phyloP scores from a whole-genome alignment of 2,329 filamentous ascomycete species.

The Bipolaris gigantea region DNA sequence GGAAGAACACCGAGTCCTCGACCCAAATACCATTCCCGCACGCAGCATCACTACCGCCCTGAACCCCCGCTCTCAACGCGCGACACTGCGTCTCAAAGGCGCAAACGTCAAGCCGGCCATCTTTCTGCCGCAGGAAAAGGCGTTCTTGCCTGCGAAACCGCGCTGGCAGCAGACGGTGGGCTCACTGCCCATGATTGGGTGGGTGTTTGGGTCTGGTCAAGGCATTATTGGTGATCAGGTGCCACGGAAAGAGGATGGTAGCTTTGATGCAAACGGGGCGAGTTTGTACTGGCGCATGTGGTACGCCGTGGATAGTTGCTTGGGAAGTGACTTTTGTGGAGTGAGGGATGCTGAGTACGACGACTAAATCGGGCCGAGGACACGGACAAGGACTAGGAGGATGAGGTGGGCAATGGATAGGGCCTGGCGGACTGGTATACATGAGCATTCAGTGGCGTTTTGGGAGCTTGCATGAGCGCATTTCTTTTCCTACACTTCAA shows the following conservation, averaged over 20 bases:
- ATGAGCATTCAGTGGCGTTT: constrained; percentile 14
- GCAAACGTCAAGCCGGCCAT: constrained; percentile 44
- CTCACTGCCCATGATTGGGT: constrained; percentile 56
- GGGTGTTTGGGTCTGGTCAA: constrained; percentile 49
- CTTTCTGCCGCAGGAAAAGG: constrained; percentile 50
- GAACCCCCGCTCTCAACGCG: constrained; percentile 22
- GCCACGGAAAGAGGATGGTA: constrained; percentile 70
- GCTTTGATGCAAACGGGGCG: constrained; percentile 73
- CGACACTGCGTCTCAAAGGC: constrained; percentile 35
- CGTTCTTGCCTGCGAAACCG: constrained; percentile 50
- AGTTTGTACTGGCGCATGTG: constrained; percentile 64
- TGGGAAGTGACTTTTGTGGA: constrained; percentile 65
- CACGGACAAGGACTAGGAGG: background rate
- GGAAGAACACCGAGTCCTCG: constrained; percentile 41
- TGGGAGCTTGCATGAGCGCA: background rate
- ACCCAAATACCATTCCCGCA: constrained; percentile 15
- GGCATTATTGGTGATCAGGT: constrained; percentile 75
- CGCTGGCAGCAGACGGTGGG: constrained; percentile 48
- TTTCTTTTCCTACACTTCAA: background rate
- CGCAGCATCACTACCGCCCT: constrained; percentile 27
- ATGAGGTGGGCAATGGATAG: background rate
- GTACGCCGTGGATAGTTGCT: constrained; percentile 57
- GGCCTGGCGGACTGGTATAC: background rate
- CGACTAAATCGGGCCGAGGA: constrained; percentile 22
- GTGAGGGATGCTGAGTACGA: constrained; percentile 56